A percentile compares a stretch with the other conserved stretches of the same genome.
Conservation (phyloP, 1,139 yeast genomes). For the Zygoascus hellenicus region DNA sequence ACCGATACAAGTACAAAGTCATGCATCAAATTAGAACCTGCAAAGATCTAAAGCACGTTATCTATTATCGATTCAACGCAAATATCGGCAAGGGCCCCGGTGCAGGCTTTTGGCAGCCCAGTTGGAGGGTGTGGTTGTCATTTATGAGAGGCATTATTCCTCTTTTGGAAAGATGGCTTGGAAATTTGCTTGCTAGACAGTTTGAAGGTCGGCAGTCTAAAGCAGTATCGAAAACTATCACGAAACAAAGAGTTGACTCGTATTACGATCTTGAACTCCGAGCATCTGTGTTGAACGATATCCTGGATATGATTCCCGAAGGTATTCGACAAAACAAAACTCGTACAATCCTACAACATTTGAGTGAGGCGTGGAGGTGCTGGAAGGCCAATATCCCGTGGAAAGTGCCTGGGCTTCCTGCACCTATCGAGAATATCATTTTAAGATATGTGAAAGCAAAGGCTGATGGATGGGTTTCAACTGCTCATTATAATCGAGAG, state of each 20-base stretch:
- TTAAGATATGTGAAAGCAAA: conserved; percentile 88
- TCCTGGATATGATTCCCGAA: conserved; percentile 94
- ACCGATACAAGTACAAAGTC: conserved; percentile 92
- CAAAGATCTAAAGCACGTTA: conserved; percentile 88
- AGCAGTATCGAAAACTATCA: conserved; percentile 87
- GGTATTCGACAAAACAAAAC: conserved; percentile 86
- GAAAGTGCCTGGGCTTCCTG: conserved; percentile 96
- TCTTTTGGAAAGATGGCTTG: conserved; percentile 87
- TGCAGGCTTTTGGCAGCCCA: conserved; percentile 98
- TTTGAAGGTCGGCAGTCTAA: conserved; percentile 93
- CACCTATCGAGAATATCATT: conserved; percentile 79
- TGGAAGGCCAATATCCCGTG: conserved; percentile 99
- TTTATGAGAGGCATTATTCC: conserved; percentile 94
- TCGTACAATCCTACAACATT: conserved; percentile 81
- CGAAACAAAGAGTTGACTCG: conserved; percentile 93
- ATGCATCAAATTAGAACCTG: conserved; percentile 98
- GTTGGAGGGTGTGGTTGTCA: conserved; percentile 96
- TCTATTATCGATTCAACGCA: conserved; percentile 73
- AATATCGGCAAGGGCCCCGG: conserved; percentile 97
- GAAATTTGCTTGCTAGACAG: conserved; percentile 84
- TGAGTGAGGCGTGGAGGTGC: conserved; percentile 98
- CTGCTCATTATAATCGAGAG: conserved; percentile 88
- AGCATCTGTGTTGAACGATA: conserved; percentile 93
- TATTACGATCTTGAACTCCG: conserved; percentile 90
- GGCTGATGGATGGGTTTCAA: conserved; percentile 95